phyloP scores from a whole-genome alignment of 352 stramenopile species.

The Pythium volutum region DNA sequence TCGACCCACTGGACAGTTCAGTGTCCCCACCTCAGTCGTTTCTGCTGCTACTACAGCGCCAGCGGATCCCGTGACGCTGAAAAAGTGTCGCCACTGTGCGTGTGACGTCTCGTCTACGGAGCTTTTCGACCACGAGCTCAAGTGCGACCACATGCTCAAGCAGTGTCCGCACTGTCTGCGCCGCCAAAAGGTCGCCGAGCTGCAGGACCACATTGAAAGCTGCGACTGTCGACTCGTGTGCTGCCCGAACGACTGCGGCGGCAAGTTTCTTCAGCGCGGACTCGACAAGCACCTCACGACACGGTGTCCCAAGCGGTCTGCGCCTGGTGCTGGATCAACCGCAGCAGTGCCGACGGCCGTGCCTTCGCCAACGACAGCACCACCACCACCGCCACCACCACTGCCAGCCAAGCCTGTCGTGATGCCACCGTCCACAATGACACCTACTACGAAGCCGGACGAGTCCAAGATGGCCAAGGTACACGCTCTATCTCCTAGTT shows the following conservation, averaged over 20 bases:
- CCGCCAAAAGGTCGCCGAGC: slow-evolving; percentile 70
- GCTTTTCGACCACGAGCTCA: slow-evolving; percentile 66
- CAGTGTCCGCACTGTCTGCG: slow-evolving; percentile 80
- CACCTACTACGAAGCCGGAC: not conserved
- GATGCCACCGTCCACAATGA: not conserved
- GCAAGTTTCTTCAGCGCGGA: slow-evolving; percentile 76
- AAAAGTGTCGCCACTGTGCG: slow-evolving; percentile 69
- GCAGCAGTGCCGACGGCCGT: not conserved
- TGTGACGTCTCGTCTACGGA: slow-evolving; percentile 41
- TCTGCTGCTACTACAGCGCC: not conserved
- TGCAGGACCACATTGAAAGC: slow-evolving; percentile 80
- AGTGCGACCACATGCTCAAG: slow-evolving; percentile 80
- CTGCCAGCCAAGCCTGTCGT: not conserved
- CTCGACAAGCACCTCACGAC: slow-evolving; percentile 75
- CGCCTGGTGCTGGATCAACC: not conserved
- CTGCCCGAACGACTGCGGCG: slow-evolving; percentile 73
- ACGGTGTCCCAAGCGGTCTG: slow-evolving; percentile 42
- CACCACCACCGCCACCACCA: slow-evolving; percentile 10
- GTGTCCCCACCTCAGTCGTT: not conserved
- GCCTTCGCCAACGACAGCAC: not conserved
- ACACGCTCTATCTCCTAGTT: not conserved
- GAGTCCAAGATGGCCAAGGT: slow-evolving; percentile 2
- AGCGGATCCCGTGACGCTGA: slow-evolving; percentile 22
- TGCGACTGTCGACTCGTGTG: slow-evolving; percentile 77
- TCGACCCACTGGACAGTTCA: not conserved